Conservation (phyloP, 805 yeast species). For the Myxozyma mucilagina region DNA sequence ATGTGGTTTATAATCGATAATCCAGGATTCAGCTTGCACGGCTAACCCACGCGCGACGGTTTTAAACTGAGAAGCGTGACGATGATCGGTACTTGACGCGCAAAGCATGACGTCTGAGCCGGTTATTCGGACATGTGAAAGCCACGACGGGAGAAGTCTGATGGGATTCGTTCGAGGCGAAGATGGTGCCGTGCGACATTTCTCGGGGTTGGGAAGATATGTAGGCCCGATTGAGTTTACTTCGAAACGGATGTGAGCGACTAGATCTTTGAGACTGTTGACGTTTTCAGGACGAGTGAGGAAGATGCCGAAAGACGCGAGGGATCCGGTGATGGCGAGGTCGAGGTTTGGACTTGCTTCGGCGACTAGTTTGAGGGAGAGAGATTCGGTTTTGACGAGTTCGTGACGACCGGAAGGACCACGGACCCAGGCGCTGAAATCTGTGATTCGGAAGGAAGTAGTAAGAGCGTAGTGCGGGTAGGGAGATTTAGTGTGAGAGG, state of each 20-base stretch:
- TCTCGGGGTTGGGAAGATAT: not conserved
- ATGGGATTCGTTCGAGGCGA: conserved; percentile 9
- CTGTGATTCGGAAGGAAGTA: conserved; percentile 34
- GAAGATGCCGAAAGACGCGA: conserved; percentile 20
- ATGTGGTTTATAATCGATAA: conserved; percentile 24
- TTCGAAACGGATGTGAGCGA: conserved; percentile 20
- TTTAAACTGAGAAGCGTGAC: not conserved
- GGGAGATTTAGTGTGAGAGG: conserved; percentile 35
- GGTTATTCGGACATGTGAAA: conserved; percentile 36
- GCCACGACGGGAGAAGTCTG: conserved; percentile 36
- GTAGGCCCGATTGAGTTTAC: conserved; percentile 7
- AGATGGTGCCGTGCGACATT: not conserved
- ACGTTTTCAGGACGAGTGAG: conserved; percentile 31
- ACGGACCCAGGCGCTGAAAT: conserved; percentile 25
- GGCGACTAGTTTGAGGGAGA: conserved; percentile 22
- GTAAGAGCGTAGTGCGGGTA: conserved; percentile 34
- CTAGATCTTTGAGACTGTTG: conserved; percentile 24
- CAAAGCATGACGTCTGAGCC: conserved; percentile 33
- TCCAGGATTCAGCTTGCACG: conserved; percentile 27
- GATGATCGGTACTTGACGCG: conserved; percentile 21
- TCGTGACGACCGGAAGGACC: conserved; percentile 11
- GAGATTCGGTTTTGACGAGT: conserved; percentile 17
- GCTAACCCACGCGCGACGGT: conserved; percentile 23
- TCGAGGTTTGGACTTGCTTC: conserved; percentile 28
- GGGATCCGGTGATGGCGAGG: conserved; percentile 20